Evolutionary conservation across 768 basidiomycete species (phyloP).

Genomic region (Lentinula lateritia): DNA sequence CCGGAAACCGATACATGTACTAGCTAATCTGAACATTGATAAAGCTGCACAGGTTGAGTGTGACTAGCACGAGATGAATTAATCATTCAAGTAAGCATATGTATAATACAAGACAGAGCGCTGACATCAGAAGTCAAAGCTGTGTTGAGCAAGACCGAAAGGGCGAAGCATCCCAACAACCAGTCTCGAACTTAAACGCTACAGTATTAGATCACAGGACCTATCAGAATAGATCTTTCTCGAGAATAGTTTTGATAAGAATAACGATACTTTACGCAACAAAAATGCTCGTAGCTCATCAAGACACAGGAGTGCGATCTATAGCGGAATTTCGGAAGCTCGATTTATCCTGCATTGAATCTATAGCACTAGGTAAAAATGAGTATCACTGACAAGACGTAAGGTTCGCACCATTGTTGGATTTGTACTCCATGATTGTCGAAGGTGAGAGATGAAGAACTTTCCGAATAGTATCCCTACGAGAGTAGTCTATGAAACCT

Average conservation of each 20-base stretch:
- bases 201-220: background rate
- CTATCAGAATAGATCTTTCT: background rate
- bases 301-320: constrained; percentile 32
- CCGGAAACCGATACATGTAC: background rate
- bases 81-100: background rate
- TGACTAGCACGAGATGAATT: constrained; percentile 1
- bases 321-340: constrained; percentile 70
- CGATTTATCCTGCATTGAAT: constrained; percentile 86
- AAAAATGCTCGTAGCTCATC: background rate
- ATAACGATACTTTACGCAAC: constrained; percentile 1
- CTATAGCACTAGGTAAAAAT: constrained; percentile 27
- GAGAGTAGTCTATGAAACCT: constrained; percentile 1
- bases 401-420: constrained; percentile 66
- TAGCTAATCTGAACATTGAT: background rate
- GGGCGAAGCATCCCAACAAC: too few species aligned
- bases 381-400: constrained; percentile 6
- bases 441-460: constrained; percentile 71
- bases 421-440: constrained; percentile 92
- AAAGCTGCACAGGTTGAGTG: background rate
- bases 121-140: background rate
- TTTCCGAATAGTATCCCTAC: constrained; percentile 73
- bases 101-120: too few species aligned
- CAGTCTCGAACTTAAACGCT: background rate
- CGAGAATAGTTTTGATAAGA: background rate
- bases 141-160: background rate